Percentiles rank a stretch among this genome's conserved stretches.
Conservation (phyloP, 1,284 basidiomycete genomes). For the Cryptococcus jaspeensis region DNA sequence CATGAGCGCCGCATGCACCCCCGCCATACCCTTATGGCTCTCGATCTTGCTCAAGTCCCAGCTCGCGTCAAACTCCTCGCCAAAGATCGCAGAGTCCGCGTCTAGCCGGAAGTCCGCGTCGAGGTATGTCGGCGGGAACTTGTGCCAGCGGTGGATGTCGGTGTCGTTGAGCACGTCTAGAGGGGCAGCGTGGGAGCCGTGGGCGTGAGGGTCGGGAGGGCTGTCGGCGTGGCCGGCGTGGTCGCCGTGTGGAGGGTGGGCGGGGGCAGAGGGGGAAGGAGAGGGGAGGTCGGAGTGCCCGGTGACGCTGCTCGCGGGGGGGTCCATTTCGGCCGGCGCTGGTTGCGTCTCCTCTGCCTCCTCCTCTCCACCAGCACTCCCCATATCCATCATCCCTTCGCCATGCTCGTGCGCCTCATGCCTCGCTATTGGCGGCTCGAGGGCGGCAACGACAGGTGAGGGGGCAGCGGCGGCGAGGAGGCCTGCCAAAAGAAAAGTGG, state of each 20-base stretch:
- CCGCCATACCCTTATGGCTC: constrained; percentile 34
- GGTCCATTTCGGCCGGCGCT: not conserved
- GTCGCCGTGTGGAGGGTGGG: not conserved
- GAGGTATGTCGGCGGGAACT: constrained; percentile 42
- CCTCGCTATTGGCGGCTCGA: not conserved
- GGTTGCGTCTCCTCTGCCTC: constrained; percentile 5
- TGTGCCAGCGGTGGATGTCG: constrained; percentile 37
- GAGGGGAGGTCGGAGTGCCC: not conserved
- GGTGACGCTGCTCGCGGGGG: not conserved
- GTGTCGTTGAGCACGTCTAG: constrained; percentile 34
- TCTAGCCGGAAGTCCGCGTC: constrained; percentile 41
- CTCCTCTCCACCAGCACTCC: constrained; percentile 4
- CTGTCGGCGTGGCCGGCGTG: constrained; percentile 9
- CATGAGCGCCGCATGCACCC: constrained; percentile 34
- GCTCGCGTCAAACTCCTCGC: constrained; percentile 36
- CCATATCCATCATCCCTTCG: constrained; percentile 10
- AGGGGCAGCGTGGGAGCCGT: constrained; percentile 32
- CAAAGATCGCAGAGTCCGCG: constrained; percentile 38
- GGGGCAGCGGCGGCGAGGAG: constrained; percentile 14
- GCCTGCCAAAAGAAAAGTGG: constrained; percentile 18
- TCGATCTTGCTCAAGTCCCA: constrained; percentile 32
- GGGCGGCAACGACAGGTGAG: constrained; percentile 3
- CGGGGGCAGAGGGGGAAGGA: not conserved
- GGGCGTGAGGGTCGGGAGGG: constrained; percentile 18
- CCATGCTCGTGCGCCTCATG: constrained; percentile 11